Conservation (phyloP, 805 yeast genomes). For the Zygotorulaspora florentina region DNA sequence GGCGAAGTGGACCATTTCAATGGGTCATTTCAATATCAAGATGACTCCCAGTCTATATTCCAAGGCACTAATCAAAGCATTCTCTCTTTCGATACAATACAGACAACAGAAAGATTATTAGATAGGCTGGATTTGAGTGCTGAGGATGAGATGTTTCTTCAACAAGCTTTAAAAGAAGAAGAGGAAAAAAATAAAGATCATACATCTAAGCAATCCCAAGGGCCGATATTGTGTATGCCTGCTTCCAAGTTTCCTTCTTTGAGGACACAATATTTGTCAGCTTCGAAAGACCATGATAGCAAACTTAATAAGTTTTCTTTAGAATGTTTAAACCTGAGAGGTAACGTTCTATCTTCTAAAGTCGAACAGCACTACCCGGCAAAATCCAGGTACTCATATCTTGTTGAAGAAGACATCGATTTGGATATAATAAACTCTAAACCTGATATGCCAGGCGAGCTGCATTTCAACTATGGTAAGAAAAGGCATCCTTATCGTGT, state of each 20-base stretch:
- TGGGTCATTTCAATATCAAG: constrained; percentile 1
- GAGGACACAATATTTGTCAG: constrained; percentile 9
- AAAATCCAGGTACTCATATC: constrained; percentile 30
- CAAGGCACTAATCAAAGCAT: constrained; percentile 20
- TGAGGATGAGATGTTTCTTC: constrained; percentile 32
- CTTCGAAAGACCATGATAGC: constrained; percentile 2
- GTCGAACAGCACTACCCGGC: constrained; percentile 30
- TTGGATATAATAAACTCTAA: constrained; percentile 1
- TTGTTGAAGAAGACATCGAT: constrained; percentile 32
- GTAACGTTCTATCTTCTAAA: constrained; percentile 18
- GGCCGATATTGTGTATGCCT: constrained; percentile 28
- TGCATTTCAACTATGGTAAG: not conserved
- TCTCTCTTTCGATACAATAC: constrained; percentile 30
- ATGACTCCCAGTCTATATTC: constrained; percentile 1
- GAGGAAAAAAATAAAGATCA: constrained; percentile 12
- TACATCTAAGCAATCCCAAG: constrained; percentile 6
- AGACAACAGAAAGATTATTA: constrained; percentile 30
- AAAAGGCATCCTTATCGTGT: not conserved
- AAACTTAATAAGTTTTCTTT: constrained; percentile 2
- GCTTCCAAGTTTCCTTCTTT: constrained; percentile 34
- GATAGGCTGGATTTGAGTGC: constrained; percentile 32
- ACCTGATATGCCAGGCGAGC: not conserved
- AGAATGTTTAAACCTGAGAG: constrained; percentile 11
- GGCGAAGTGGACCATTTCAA: not conserved
- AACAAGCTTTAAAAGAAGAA: constrained; percentile 26